Evolutionary conservation across 257 asterid species (phyloP), one percentile per base, ranked within the genome.

Genomic region (Solanum raphanifolium): DNA sequence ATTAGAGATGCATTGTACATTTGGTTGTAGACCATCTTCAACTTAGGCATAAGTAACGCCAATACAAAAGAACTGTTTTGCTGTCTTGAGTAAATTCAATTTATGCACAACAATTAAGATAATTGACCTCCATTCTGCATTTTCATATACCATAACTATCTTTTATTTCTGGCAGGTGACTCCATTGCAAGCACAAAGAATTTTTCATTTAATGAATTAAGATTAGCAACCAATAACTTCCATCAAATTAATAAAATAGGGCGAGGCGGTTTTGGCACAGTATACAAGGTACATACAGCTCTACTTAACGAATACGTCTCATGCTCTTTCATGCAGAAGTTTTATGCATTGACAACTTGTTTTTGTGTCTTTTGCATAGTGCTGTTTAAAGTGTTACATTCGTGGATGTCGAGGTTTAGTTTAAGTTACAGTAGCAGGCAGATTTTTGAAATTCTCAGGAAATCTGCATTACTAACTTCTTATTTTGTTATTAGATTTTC

Each of bases 181-280:
- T 86, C 94, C 62, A 79, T 91, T 72, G 83, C 83, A 15, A 91
- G 86, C 84, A 94, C 95, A 25, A 94, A 91, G 73, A 94, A 88
- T 72, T 94, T 96, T 94, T 75, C 94, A 21, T 94, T 91, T 93
- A 91, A 89, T 46, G 98, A 93, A 86, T 88, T 96, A 90, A 89
- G 87, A 91, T 87, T 52, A 73, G 98, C 98, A 76, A 95, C 99
- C 65, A 88, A 95, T 48, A 91, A 95, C 92, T 96, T 95, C 86
- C 92, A 91, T 87, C 94, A 84, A 85, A 87, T 88, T 69, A 93
- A 93, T 91, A 96, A 94, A 92, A 91, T 96, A 87, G 99, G 99
- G 41, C 89, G 96, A 89, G 99, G 99, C 90, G 98, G 99, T 88
- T 96, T 95, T 87, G 99, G 99, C 58, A 94, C 92, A 71, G 99